Evolutionary conservation across 352 stramenopile species (phyloP), one percentile per base, ranked within the genome.

Genomic region (Phytophthora tentaculata): DNA sequence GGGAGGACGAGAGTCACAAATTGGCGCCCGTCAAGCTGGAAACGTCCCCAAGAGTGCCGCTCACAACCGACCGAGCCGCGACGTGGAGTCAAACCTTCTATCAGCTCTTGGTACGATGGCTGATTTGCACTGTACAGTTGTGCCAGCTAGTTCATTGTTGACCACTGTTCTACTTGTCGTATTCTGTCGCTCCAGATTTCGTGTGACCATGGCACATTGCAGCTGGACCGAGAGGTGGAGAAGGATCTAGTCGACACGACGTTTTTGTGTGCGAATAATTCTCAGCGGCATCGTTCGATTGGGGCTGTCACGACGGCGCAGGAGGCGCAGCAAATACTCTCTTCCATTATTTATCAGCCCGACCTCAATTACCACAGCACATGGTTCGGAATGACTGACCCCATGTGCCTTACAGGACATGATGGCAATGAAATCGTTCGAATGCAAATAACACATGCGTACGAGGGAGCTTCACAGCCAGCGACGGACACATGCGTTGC

Each of bases 281-380:
- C 16, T 14, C 37, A 47, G 24, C 26, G 26, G 6, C 29, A 48
- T 3, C 44, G 61, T 19, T 65, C 43, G 32, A 61, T 80, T 48
- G 43, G 49, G 16, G 64, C 48, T 16, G 35, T 67, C 17, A 76
- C 74, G 29, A 80, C 74, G 5, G 50, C 59, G 10, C 23, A 50
- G 9, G 74, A 80, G 37, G 71, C 68, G 23, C 68, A 74, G 47
- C 57, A 51, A 17, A 69, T 79, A 13, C 64, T 80, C 2, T 56
- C 64, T 20, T 71, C 68, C 7, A 65, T 82, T 26, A 29, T 70
- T 19, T 80, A 82, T 26, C 37, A 58, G 24, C 68, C 63, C 37
- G 48, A 64, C 37, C 10, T 43, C 4, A 64, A 72, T 24, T 76
- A 73, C 19, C 63, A 71, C 16, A 52, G 51, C 52, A 55, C 53